phyloP scores from a whole-genome alignment of 805 yeast genomes.

The Candida ascalaphidarum region DNA sequence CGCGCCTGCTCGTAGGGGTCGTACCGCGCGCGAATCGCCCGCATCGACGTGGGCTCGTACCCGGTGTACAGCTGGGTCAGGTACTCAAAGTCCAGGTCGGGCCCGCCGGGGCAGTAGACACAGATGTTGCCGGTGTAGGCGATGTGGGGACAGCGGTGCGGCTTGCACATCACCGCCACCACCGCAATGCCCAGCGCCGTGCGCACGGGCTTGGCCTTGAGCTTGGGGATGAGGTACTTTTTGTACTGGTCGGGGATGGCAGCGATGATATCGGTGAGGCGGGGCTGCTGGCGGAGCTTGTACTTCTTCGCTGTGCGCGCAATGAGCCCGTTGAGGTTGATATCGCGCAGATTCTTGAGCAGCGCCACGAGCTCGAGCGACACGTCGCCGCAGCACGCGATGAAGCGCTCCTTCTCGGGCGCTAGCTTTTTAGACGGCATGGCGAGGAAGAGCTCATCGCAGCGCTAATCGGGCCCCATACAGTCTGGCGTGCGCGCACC shows the following conservation, averaged over 20 bases:
- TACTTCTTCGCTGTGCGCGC: slow-evolving; percentile 82
- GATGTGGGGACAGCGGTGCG: slow-evolving; percentile 97
- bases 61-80: slow-evolving; percentile 98
- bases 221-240: slow-evolving; percentile 81
- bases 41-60: slow-evolving; percentile 97
- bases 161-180: slow-evolving; percentile 98
- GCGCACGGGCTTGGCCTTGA: slow-evolving; percentile 97
- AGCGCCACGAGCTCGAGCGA: slow-evolving; percentile 79
- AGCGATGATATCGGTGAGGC: slow-evolving; percentile 88
- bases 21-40: slow-evolving; percentile 97
- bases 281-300: slow-evolving; percentile 84
- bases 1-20: slow-evolving; percentile 98
- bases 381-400: slow-evolving; percentile 89
- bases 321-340: slow-evolving; percentile 85
- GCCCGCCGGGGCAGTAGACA: slow-evolving; percentile 99
- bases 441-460: background rate
- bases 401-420: slow-evolving; percentile 88
- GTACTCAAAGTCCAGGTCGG: slow-evolving; percentile 96
- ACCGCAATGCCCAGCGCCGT: slow-evolving; percentile 99
- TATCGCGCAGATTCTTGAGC: slow-evolving; percentile 62
- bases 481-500: background rate
- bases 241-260: slow-evolving; percentile 95
- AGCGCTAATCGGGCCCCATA: background rate
- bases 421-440: slow-evolving; percentile 48
- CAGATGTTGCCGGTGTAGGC: slow-evolving; percentile 98